Evolutionary conservation across 2,329 filamentous ascomycete genomes (phyloP), one percentile per base, ranked within the genome.

Genomic region (Aspergillus udagawae): DNA sequence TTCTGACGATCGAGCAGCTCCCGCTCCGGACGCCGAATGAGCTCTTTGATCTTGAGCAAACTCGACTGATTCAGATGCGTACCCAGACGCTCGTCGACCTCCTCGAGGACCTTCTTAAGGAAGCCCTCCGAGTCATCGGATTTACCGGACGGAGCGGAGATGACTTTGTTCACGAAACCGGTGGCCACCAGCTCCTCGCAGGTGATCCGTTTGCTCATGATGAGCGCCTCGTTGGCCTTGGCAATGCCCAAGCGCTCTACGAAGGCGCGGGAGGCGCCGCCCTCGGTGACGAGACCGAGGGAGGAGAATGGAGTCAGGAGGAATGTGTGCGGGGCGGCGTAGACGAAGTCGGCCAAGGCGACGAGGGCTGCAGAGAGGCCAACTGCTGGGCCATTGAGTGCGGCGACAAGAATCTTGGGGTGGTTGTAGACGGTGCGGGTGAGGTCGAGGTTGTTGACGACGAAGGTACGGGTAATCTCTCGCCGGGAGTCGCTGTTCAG

Each of bases 391-490:
- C 93, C 94, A 77, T 97, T 97, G 63, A 97, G 86, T 0, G 91
- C 94, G 0, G 88, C 87, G 59, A 97, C 84, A 25, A 97, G 89
- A 75, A 97, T 89, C 79, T 97, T 97, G 66, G 92, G 90, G 77
- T 97, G 94, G 14, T 86, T 87, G 80, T 94, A 92, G 79, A 97
- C 96, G 66, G 91, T 88, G 67, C 91, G 88, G 2, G 92, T 94
- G 67, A 91, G 84, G 81, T 96, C 90, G 56, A 97, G 84, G 80
- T 97, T 97, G 81, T 89, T 88, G 64, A 88, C 81, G 10, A 91
- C 88, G 75, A 97, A 96, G 69, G 72, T 79, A 52, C 83, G 81
- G 38, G 95, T 83, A 78, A 86, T 87, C 64, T 85, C 80, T n/a
- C 78, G 77, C 60, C 81, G 79, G 17, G 68, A 70, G 58, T 77